Percentiles rank a stretch among this genome's conserved stretches.
Evolutionary conservation across 768 basidiomycete species (phyloP).

Genomic region (Xerocomellus amylosporus): DNA sequence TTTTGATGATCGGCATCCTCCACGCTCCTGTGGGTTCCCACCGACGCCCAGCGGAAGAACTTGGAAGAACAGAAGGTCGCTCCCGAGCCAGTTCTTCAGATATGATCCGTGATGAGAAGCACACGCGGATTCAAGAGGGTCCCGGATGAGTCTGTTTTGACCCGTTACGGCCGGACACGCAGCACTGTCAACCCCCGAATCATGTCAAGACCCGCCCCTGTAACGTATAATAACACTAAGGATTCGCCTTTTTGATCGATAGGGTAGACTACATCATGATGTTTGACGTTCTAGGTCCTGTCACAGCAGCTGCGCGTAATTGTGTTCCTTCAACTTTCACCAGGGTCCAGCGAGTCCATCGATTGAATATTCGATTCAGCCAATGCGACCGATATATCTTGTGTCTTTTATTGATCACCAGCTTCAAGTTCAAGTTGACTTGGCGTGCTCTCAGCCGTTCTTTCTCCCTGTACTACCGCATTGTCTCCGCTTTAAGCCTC

Average conservation of each 20-base stretch:
- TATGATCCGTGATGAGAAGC: constrained; percentile 4
- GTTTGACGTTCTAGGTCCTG: too few species aligned
- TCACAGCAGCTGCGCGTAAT: too few species aligned
- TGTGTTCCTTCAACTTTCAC: too few species aligned
- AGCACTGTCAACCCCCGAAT: background rate
- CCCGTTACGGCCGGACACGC: constrained; percentile 3
- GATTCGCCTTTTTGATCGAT: background rate
- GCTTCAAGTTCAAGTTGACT: too few species aligned
- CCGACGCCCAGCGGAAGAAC: background rate
- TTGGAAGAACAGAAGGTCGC: background rate
- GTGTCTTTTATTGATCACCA: background rate
- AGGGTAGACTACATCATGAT: too few species aligned
- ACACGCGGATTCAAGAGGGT: too few species aligned
- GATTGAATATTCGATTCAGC: background rate
- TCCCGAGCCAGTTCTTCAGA: background rate
- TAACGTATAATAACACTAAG: background rate
- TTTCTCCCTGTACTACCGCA: constrained; percentile 26
- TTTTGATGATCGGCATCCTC: background rate
- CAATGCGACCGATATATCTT: background rate
- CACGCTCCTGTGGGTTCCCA: background rate
- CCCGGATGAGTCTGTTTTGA: background rate
- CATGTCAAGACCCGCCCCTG: background rate
- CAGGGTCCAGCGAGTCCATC: too few species aligned
- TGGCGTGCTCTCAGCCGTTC: constrained; percentile 19
- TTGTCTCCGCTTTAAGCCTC: constrained; percentile 18